Evolutionary conservation across 768 basidiomycete species (phyloP).

Genomic region (Auricularia cornea): DNA sequence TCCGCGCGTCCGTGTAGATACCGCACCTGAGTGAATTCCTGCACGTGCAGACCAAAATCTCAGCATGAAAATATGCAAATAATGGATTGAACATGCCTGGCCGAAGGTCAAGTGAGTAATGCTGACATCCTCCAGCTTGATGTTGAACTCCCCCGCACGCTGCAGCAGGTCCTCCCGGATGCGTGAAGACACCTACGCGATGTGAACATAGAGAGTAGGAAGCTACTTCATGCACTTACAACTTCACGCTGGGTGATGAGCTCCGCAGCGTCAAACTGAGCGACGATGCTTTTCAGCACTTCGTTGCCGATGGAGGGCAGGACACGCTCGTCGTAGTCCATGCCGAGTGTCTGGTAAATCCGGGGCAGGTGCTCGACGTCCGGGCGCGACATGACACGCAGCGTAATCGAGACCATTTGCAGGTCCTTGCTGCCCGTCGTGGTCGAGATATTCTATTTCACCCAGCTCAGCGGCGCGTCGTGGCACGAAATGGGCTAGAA

Average conservation of each 20-base stretch:
- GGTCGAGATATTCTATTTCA: constrained; percentile 98
- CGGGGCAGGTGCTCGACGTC: constrained; percentile 80
- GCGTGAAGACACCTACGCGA: constrained; percentile 68
- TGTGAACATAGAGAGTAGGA: background rate
- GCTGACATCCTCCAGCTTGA: constrained; percentile 93
- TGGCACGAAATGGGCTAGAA: too few relatives aligned
- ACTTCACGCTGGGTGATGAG: constrained; percentile 97
- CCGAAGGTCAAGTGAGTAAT: constrained; percentile 89
- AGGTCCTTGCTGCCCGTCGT: constrained; percentile 97
- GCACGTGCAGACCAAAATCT: constrained; percentile 6
- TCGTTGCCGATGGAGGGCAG: constrained; percentile 97
- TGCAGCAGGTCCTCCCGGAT: constrained; percentile 89
- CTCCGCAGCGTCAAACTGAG: constrained; percentile 96
- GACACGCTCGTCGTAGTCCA: constrained; percentile 97
- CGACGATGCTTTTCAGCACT: constrained; percentile 95
- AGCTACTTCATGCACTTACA: constrained; percentile 35
- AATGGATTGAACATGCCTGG: constrained; percentile 40
- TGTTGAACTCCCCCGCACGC: constrained; percentile 93
- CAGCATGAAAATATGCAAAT: background rate
- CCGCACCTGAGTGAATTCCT: constrained; percentile 77
- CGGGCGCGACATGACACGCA: constrained; percentile 91
- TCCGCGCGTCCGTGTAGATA: constrained; percentile 3
- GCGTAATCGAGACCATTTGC: constrained; percentile 96
- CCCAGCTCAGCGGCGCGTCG: too few relatives aligned
- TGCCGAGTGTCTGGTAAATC: constrained; percentile 91